Evolutionary conservation across 2,329 filamentous ascomycete species (phyloP).

Genomic region (Botrytis pseudocinerea): DNA sequence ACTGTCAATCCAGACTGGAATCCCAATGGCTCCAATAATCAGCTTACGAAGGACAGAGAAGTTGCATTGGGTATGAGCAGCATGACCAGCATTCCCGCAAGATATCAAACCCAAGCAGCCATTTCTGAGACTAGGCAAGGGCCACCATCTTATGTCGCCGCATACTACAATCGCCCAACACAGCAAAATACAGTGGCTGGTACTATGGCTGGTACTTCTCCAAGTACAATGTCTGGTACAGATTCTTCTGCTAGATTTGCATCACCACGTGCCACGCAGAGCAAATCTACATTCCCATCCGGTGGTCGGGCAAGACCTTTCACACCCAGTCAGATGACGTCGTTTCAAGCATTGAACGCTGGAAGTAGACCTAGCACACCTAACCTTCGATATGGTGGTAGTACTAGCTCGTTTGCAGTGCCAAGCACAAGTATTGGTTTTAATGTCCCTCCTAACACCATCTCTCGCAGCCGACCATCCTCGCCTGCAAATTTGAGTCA

Average conservation of each 20-base stretch:
- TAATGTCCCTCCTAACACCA: conserved; percentile 15
- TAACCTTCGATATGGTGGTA: conserved; percentile 12
- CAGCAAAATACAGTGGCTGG: background rate
- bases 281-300: conserved; percentile 14
- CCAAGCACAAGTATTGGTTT: conserved; percentile 9
- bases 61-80: background rate
- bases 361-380: conserved; percentile 16
- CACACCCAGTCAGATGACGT: conserved; percentile 15
- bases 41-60: conserved; percentile 7
- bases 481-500: conserved; percentile 14
- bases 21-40: background rate
- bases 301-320: conserved; percentile 19
- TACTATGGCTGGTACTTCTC: background rate
- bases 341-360: conserved; percentile 14
- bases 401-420: conserved; percentile 7
- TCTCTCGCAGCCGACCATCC: conserved; percentile 19
- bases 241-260: conserved; percentile 5
- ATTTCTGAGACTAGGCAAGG: background rate
- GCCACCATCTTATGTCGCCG: conserved; percentile 2
- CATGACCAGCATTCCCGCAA: background rate
- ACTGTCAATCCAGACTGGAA: conserved; percentile 1
- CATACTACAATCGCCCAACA: conserved; percentile 15
- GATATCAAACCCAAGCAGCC: background rate
- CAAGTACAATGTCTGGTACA: background rate
- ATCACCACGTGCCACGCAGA: conserved; percentile 12